These are phyloP conservation scores for Paraconiothyrium brasiliense DNA, from an alignment of 2,329 filamentous ascomycete genomes.

Conservation along the genomic window DNA sequence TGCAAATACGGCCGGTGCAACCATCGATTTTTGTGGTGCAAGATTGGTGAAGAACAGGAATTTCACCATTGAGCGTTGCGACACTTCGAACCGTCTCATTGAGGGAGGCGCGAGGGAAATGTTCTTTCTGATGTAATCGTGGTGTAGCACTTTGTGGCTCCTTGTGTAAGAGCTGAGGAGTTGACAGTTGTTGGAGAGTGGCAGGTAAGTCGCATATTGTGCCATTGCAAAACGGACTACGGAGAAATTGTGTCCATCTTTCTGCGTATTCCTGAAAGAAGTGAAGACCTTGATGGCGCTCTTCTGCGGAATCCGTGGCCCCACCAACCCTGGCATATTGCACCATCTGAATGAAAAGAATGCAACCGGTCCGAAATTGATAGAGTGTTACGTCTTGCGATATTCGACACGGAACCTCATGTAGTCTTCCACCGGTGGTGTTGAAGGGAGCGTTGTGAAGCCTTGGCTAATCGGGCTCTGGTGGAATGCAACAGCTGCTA, in stretches of 20 bases:
- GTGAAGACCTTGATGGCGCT: not conserved
- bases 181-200: not conserved
- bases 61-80: too few species aligned
- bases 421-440: not conserved
- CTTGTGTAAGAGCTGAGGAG: not conserved
- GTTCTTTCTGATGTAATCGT: not conserved
- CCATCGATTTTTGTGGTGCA: too few species aligned
- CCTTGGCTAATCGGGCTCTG: not conserved
- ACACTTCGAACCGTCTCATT: too few species aligned
- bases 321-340: not conserved
- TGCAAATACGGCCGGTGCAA: too few species aligned
- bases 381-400: not conserved
- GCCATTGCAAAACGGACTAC: not conserved
- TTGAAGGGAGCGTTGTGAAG: not conserved
- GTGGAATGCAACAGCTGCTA: not conserved
- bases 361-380: not conserved
- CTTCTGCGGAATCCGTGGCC: not conserved
- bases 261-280: not conserved
- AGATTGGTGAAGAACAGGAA: too few species aligned
- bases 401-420: not conserved
- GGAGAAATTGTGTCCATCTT: not conserved
- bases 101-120: too few species aligned
- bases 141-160: too few species aligned
- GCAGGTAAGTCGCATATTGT: not conserved
- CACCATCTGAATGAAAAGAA: not conserved